Conservation (phyloP, 2,329 filamentous ascomycete genomes). For the Aspergillus fijiensis region DNA sequence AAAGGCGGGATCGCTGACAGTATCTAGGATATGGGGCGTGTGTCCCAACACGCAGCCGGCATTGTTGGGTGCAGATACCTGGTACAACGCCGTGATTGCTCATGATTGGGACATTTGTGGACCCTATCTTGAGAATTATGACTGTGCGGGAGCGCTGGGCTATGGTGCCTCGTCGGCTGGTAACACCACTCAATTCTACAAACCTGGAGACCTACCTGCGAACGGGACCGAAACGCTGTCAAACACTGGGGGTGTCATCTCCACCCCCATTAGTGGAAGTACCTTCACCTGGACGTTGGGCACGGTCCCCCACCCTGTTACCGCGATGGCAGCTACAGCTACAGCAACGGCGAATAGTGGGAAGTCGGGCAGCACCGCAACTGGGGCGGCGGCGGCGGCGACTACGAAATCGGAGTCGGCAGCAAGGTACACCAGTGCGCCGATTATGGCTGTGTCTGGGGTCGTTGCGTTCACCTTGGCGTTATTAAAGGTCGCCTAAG, state of each 20-base stretch:
- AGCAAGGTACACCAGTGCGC: no score
- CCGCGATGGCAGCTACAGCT: no score
- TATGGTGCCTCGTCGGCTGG: slow-evolving; percentile 1
- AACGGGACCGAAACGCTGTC: slow-evolving; percentile 18
- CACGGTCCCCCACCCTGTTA: no score
- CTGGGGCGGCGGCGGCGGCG: no score
- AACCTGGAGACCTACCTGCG: slow-evolving; percentile 8
- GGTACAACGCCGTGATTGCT: not conserved
- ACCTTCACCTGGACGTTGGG: slow-evolving; percentile 16
- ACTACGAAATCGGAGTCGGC: no score
- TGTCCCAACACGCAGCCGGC: slow-evolving; percentile 19
- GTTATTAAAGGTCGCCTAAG: no score
- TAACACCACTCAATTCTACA: slow-evolving; percentile 10
- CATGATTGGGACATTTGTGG: slow-evolving; percentile 16
- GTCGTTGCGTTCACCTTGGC: no score
- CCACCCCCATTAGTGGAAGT: slow-evolving; percentile 16
- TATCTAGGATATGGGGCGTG: slow-evolving; percentile 14
- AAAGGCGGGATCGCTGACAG: not conserved
- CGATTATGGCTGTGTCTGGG: no score
- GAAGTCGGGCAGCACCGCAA: no score
- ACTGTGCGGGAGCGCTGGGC: slow-evolving; percentile 17
- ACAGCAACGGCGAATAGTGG: no score
- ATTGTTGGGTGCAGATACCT: slow-evolving; percentile 5
- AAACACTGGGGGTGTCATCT: slow-evolving; percentile 14
- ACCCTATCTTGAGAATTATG: slow-evolving; percentile 10